These are phyloP conservation scores for Cornus suecica DNA, from an alignment of 148 eudicot genomes.

Conservation along the genomic window DNA sequence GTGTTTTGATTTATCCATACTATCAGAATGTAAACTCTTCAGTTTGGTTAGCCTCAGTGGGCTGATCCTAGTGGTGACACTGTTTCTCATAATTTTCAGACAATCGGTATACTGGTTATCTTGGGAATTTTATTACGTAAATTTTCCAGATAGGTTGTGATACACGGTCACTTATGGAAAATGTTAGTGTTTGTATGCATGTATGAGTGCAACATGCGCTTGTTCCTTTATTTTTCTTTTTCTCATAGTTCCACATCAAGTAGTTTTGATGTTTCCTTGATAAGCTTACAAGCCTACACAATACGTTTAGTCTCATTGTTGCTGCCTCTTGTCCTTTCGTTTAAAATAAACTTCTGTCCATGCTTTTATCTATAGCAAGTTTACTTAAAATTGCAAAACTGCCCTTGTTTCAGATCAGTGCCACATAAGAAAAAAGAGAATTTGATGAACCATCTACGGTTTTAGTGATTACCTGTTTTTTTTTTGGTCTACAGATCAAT, in stretches of 20 bases:
- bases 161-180: not conserved
- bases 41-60: conserved; percentile 1
- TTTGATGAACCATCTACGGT: not conserved
- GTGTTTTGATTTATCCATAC: not conserved
- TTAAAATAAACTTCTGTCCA: not conserved
- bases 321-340: not conserved
- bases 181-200: no score
- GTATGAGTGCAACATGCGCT: not conserved
- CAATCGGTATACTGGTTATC: not conserved
- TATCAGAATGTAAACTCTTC: not conserved
- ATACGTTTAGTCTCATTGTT: not conserved
- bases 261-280: no score
- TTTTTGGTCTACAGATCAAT: conserved; percentile 49
- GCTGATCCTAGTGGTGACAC: not conserved
- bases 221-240: no score
- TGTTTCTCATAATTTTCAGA: not conserved
- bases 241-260: not conserved
- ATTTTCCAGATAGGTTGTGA: not conserved
- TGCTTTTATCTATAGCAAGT: not conserved
- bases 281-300: no score
- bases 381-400: not conserved
- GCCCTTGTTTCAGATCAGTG: not conserved
- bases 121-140: not conserved
- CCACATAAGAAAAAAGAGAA: not conserved
- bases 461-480: not conserved